Base-by-base conservation (phyloP, 805 yeast genomes). In the Candida yuanshanica region DNA sequence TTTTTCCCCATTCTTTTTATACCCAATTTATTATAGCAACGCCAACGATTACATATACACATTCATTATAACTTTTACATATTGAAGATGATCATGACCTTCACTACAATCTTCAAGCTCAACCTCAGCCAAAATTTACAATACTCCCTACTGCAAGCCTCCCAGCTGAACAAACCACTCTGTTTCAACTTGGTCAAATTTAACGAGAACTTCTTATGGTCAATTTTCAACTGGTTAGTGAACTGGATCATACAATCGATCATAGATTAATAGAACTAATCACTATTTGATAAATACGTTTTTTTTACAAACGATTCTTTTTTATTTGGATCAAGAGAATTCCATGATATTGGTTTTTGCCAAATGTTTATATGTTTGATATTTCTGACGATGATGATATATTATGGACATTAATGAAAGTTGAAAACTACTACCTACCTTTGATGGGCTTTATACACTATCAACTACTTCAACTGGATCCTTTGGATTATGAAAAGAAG, bases 231-330 rank as follows among this genome's bases (percentile, higher is more conserved):
- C 49, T 35, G 10, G 10, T 36, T 7, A 34, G 33, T 11, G 22
- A 24, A 12, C 3, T 20, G 16, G 21, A 27, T 13, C 13, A 31
- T 6, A 9, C 36, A n/a, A 33, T 35, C 10, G 35, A 37, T 10
- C 33, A 43, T 2, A 24, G 39, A 24, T 20, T 45, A 14, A 35
- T 55, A 16, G 41, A 47, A 23, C 44, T 55, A 17, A 49, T 55
- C 20, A 45, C 56, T 9, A 49, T 45, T n/a, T 13, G 42, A 45
- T 12, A 56, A 55, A 49, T 55, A 50, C 17, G 58, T 55, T 6
- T 51, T 56, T 1, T 39, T 53, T 20, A 51, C 57, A 9, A 51
- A 39, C 40, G 51, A 51, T 36, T 41, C 53, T 4, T 37, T 52
- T 10, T 43, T 46, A 36, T 34, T 53, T 27, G 31, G 31, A 27